Conservation (phyloP, 768 basidiomycete genomes). For the Mycena albidolilacea region DNA sequence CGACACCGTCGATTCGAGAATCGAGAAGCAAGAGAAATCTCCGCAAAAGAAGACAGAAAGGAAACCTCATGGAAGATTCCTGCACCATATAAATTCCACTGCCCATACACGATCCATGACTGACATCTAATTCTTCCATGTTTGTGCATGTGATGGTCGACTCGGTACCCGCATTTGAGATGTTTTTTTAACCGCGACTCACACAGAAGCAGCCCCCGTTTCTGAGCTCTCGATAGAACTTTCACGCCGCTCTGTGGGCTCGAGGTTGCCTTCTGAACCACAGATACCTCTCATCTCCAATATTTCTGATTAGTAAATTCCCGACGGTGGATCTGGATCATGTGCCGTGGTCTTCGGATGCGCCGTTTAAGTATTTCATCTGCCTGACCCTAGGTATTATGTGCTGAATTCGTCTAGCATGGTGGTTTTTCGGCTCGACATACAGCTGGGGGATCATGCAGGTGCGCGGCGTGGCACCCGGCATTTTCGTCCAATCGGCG, state of each 20-base stretch:
- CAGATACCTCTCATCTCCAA: neutral
- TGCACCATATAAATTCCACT: too few relatives aligned
- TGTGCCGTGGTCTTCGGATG: slow-evolving; percentile 51
- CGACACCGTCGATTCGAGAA: too few relatives aligned
- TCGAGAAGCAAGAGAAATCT: too few relatives aligned
- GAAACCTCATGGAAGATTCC: too few relatives aligned
- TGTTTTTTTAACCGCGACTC: neutral
- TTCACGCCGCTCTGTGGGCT: neutral
- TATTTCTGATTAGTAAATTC: slow-evolving; percentile 23
- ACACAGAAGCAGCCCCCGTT: neutral
- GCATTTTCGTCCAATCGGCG: neutral
- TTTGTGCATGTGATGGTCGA: neutral
- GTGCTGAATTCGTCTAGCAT: slow-evolving; percentile 28
- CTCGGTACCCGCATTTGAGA: neutral
- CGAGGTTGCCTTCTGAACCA: neutral
- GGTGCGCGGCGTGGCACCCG: neutral
- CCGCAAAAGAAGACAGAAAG: too few relatives aligned
- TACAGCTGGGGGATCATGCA: slow-evolving; percentile 51
- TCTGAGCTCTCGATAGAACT: slow-evolving; percentile 17
- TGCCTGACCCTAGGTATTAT: neutral
- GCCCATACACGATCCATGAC: too few relatives aligned
- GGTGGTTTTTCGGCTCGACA: slow-evolving; percentile 44
- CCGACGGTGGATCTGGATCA: slow-evolving; percentile 46
- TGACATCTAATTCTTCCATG: too few relatives aligned
- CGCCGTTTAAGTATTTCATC: slow-evolving; percentile 44